phyloP scores from a whole-genome alignment of 176 grass and related monocot species.

The Eleusine indica region DNA sequence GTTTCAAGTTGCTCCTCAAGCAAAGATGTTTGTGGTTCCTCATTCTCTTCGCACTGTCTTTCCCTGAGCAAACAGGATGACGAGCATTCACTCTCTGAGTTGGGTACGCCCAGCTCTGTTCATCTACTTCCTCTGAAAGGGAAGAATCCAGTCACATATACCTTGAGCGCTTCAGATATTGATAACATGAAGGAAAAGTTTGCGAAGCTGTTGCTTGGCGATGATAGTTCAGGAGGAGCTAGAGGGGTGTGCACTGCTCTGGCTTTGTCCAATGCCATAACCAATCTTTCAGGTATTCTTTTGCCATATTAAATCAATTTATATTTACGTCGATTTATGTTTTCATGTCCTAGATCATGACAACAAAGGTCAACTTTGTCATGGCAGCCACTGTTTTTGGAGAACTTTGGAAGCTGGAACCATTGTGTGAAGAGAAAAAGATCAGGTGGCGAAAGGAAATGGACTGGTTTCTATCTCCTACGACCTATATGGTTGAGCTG shows the following conservation, averaged over 20 bases:
- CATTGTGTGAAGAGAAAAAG: constrained; percentile 80
- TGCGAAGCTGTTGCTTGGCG: constrained; percentile 84
- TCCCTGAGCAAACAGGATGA: constrained; percentile 58
- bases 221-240: constrained; percentile 82
- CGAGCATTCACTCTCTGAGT: constrained; percentile 56
- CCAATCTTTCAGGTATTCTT: constrained; percentile 79
- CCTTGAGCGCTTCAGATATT: constrained; percentile 70
- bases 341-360: not conserved
- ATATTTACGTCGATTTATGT: not conserved
- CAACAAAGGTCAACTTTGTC: constrained; percentile 16
- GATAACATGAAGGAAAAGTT: constrained; percentile 94
- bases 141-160: constrained; percentile 68
- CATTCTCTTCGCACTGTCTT: constrained; percentile 72
- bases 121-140: constrained; percentile 69
- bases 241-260: constrained; percentile 74
- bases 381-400: constrained; percentile 84
- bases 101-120: constrained; percentile 49
- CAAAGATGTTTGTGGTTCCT: constrained; percentile 73
- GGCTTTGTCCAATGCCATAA: constrained; percentile 87
- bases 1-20: constrained; percentile 89
- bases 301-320: not conserved
- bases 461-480: constrained; percentile 94
- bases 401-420: constrained; percentile 97
- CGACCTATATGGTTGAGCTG: constrained; percentile 94
- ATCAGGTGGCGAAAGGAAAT: constrained; percentile 90